Evolutionary conservation across 441 rosid species (phyloP), one percentile per base, ranked within the genome.

Genomic region (Lepidium campestre): DNA sequence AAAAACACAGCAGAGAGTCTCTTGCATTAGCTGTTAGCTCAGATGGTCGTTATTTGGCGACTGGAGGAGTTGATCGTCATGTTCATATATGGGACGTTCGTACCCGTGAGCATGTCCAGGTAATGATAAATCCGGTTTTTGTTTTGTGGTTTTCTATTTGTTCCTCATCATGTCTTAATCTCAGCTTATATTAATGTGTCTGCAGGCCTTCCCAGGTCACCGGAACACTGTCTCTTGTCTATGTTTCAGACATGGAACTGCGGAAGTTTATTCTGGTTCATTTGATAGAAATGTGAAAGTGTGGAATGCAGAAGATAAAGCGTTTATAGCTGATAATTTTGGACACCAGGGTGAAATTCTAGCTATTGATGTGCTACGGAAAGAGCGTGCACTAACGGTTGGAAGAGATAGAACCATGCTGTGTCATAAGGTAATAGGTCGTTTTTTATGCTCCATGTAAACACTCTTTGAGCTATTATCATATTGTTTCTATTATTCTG

Each of bases 51-150:
- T 88, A 92, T 76, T 83, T 95, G 83, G 98, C 98, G 6, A 85
- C 84, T 57, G 99, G 98, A 35, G 99, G 99, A 61, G 75, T 87
- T 49, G 99, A 95, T 68, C 83, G 98, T 20, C 99, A 92, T 68
- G 82, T 95, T 85, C 99, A 95, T 72, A 68, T 95, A 66, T 92
- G 99, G 99, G 99, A 95, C 62, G 78, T 86, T 42, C 96, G 99
- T 13, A 90, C 92, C 31, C 79, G 83, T 48, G 79, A 90, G 67
- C 96, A 95, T 62, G 49, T 90, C 65, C 98, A 88, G 95, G 99
- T 90, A 75, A 68, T n/a, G 44, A 48, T 58, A 42, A 4, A 31
- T 19, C 32, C 1, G 17, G 14, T 36, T 47, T 10, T 9, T 22
- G 2, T 53, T 54, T 46, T 37, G 6, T 60, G 45, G 31, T 61